Conservation (phyloP, 2,329 filamentous ascomycete species). For the Botrytis fabae region DNA sequence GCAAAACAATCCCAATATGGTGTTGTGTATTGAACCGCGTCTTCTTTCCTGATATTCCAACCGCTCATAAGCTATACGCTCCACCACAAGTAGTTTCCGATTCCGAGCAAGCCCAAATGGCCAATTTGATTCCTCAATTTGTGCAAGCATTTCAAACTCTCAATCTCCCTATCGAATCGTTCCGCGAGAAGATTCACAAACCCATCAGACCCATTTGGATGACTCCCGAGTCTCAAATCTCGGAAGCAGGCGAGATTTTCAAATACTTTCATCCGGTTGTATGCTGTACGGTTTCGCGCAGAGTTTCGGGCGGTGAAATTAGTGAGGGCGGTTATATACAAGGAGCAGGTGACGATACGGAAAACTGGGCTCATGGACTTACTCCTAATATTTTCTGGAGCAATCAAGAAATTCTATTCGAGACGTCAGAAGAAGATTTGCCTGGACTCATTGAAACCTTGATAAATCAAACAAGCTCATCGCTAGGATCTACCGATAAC, state of each 20-base stretch:
- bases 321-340: conserved; percentile 81
- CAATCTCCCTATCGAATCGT: conserved; percentile 55
- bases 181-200: conserved; percentile 61
- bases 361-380: conserved; percentile 85
- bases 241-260: conserved; percentile 48
- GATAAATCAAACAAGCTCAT: conserved; percentile 37
- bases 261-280: conserved; percentile 69
- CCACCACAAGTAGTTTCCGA: conserved; percentile 70
- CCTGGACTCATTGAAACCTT: conserved; percentile 51
- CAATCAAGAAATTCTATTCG: conserved; percentile 60
- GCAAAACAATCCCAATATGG: conserved; percentile 94
- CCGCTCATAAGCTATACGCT: conserved; percentile 59
- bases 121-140: conserved; percentile 55
- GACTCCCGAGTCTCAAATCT: conserved; percentile 63
- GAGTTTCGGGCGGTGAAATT: conserved; percentile 67
- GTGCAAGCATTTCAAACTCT: conserved; percentile 56
- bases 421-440: conserved; percentile 64
- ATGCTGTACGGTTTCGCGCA: conserved; percentile 80
- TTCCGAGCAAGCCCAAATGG: conserved; percentile 79
- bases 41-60: conserved; percentile 63
- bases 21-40: conserved; percentile 79
- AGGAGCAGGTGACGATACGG: conserved; percentile 90
- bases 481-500: not conserved
- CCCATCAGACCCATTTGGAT: conserved; percentile 80
- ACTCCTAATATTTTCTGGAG: conserved; percentile 80